Percentiles rank a stretch among this genome's conserved stretches.
Evolutionary conservation across 2,329 filamentous ascomycete genomes (phyloP).

Genomic region (Fusarium dlaminii): DNA sequence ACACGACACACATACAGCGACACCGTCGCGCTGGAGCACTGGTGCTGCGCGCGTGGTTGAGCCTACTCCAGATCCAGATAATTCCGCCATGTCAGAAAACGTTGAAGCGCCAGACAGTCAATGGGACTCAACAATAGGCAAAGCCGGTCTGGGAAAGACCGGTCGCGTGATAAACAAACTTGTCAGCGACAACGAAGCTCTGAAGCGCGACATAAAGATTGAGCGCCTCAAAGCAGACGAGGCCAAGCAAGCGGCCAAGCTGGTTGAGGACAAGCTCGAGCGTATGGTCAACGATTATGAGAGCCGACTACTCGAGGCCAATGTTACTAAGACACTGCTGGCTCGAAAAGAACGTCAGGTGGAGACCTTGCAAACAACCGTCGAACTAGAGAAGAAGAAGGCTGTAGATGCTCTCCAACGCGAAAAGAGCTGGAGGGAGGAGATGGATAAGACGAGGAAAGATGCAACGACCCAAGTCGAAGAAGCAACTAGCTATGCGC

Average conservation of each 20-base stretch:
- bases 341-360: slow-evolving; percentile 79
- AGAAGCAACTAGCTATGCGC: slow-evolving; percentile 70
- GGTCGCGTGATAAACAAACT: slow-evolving; percentile 83
- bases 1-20: slow-evolving; percentile 39
- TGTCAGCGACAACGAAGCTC: slow-evolving; percentile 80
- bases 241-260: slow-evolving; percentile 72
- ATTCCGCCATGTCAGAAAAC: slow-evolving; percentile 44
- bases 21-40: slow-evolving; percentile 46
- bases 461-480: slow-evolving; percentile 72
- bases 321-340: slow-evolving; percentile 75
- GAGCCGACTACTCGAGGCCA: slow-evolving; percentile 73
- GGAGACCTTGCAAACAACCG: slow-evolving; percentile 70
- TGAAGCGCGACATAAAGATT: slow-evolving; percentile 77
- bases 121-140: slow-evolving; percentile 75
- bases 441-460: slow-evolving; percentile 69
- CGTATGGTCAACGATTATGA: slow-evolving; percentile 75
- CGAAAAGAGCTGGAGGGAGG: slow-evolving; percentile 69
- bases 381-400: slow-evolving; percentile 72
- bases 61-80: slow-evolving; percentile 39
- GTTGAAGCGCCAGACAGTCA: slow-evolving; percentile 49
- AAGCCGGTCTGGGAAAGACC: slow-evolving; percentile 77
- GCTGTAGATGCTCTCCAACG: slow-evolving; percentile 67
- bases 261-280: slow-evolving; percentile 77
- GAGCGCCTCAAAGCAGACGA: slow-evolving; percentile 74
- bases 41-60: slow-evolving; percentile 47